phyloP scores from a whole-genome alignment of 352 stramenopile species.

The Blastocystis sp. region DNA sequence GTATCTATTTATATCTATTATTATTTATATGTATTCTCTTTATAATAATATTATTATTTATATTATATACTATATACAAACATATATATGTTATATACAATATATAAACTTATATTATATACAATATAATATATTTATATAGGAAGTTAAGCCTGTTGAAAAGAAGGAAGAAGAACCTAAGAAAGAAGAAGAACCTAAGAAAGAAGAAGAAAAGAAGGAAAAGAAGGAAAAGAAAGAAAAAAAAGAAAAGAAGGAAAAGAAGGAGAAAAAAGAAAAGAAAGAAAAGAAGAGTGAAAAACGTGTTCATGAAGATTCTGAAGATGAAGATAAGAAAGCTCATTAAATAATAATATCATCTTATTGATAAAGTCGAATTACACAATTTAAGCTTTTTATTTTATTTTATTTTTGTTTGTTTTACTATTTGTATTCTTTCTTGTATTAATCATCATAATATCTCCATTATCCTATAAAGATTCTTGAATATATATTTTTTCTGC shows the following conservation, averaged over 20 bases:
- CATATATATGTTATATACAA: neutral
- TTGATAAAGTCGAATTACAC: slow-evolving; percentile 42
- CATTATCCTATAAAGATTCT: too few species aligned
- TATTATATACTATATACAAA: neutral
- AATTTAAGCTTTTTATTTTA: too few species aligned
- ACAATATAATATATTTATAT: slow-evolving; percentile 4
- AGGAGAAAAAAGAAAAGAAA: slow-evolving; percentile 50
- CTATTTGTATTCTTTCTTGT: too few species aligned
- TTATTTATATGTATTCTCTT: neutral
- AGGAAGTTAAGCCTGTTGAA: slow-evolving; percentile 39
- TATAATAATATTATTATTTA: slow-evolving; percentile 2
- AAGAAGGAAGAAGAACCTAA: slow-evolving; percentile 13
- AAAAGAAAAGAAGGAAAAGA: slow-evolving; percentile 52
- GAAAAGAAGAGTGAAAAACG: slow-evolving; percentile 58
- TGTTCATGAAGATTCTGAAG: slow-evolving; percentile 47
- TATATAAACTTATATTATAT: slow-evolving; percentile 4
- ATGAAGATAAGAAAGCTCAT: slow-evolving; percentile 25
- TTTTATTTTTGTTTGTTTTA: too few species aligned
- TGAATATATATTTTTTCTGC: too few species aligned
- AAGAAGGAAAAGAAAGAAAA: slow-evolving; percentile 55
- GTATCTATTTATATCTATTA: too few species aligned
- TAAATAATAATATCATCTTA: neutral
- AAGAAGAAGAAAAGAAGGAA: slow-evolving; percentile 47
- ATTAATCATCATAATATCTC: too few species aligned
- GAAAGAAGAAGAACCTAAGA: slow-evolving; percentile 35